These are phyloP conservation scores for Immersiporthe knoxdaviesiana DNA, from an alignment of 2,329 filamentous ascomycete genomes.

Conservation along the genomic window DNA sequence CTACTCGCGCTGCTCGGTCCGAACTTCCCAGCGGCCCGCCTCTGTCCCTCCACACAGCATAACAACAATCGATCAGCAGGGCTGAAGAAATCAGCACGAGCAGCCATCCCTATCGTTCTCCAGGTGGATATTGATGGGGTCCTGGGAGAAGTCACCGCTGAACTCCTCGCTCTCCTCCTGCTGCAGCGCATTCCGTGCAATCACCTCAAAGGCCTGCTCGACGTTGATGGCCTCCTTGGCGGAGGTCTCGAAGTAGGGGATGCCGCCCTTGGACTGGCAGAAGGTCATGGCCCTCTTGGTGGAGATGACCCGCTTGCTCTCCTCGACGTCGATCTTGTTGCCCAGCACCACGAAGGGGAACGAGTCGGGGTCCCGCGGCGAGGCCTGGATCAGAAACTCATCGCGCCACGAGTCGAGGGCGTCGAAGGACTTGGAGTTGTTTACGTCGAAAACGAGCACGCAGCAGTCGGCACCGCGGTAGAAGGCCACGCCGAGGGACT, in stretches of 20 bases:
- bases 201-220: conserved; percentile 83
- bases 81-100: conserved; percentile 67
- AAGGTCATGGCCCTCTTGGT: conserved; percentile 96
- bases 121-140: conserved; percentile 97
- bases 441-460: conserved; percentile 96
- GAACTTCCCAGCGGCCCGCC: not conserved
- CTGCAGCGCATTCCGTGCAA: conserved; percentile 90
- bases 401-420: conserved; percentile 98
- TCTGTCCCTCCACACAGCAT: not conserved
- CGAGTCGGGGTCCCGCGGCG: conserved; percentile 92
- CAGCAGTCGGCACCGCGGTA: conserved; percentile 98
- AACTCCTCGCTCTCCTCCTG: conserved; percentile 99
- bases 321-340: conserved; percentile 99
- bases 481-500: conserved; percentile 95
- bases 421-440: conserved; percentile 99
- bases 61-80: conserved; percentile 61
- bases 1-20: not conserved
- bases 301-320: conserved; percentile 95
- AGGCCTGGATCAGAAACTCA: conserved; percentile 97
- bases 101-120: conserved; percentile 93
- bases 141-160: conserved; percentile 86
- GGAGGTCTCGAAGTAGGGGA: conserved; percentile 98
- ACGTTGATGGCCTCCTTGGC: conserved; percentile 99
- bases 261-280: conserved; percentile 95
- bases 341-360: conserved; percentile 98